Evolutionary conservation across 306 rosid species (phyloP), one percentile per base, ranked within the genome.

Genomic region (Cicer chorassanicum): DNA sequence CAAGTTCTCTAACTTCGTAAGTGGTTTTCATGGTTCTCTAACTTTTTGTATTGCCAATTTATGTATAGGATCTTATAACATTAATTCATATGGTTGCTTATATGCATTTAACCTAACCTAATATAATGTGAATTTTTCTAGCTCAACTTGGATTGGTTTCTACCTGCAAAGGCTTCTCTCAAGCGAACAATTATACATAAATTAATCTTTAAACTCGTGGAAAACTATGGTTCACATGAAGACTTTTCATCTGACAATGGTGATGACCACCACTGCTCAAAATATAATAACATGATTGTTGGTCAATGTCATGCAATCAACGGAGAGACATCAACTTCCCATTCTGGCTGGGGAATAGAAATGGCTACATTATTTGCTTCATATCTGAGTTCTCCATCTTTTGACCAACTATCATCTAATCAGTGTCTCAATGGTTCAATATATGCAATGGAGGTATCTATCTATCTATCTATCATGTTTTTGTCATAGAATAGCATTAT

Each of bases 101-200:
- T 68, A 49, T 46, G 11, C 46, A 53, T 43, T 73, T 63, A 46
- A 61, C 62, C 70, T 79, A 55, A 29, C 34, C 34, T 49, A 57
- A 39, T 38, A 36, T 75, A 8, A 8, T 39, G 5, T 54, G 39
- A n/a, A 19, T 43, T 19, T 64, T 80, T 67, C 77, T 88, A 92
- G 97, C 97, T 92, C 44, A 84, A 75, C 70, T 75, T 56, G 82
- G 78, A 89, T 64, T 92, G 97, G 96, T 92, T 92, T 87, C 87
- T 55, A 40, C 93, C 96, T 13, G 70, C 80, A 1, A 96, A 92
- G 89, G 90, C 93, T 57, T 92, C 83, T 45, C 87, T 85, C 68
- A 92, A 92, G 88, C 90, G 97, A 36, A 70, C 90, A 72, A 65
- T 84, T 72, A 88, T 92, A 59, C 93, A 88, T 80, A 85, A 85